Evolutionary conservation across 2,329 filamentous ascomycete species (phyloP).

Genomic region (Arthrobotrys iridis): DNA sequence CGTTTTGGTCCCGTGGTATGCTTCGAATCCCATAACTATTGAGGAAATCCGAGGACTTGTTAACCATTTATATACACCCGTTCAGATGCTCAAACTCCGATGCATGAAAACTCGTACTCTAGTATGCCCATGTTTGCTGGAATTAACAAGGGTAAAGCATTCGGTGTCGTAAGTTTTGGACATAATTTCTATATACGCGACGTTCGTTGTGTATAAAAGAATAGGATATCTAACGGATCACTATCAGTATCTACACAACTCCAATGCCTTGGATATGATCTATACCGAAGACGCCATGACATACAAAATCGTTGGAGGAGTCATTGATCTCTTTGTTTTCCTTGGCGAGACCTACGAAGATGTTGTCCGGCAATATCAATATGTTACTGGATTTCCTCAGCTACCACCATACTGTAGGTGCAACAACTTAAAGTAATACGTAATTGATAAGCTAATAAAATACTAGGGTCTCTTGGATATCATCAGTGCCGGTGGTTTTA

Average conservation of each 20-base stretch:
- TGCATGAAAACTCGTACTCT: conserved; percentile 49
- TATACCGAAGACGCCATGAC: conserved; percentile 34
- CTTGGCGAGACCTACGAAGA: conserved; percentile 38
- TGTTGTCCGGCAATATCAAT: conserved; percentile 38
- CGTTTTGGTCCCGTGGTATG: conserved; percentile 50
- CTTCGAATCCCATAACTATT: background rate
- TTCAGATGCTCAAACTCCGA: conserved; percentile 43
- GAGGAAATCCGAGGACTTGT: background rate
- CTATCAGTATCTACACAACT: conserved; percentile 44
- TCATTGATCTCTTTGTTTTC: conserved; percentile 50
- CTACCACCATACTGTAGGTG: conserved; percentile 47
- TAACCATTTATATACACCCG: background rate
- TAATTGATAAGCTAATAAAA: background rate
- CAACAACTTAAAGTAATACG: background rate
- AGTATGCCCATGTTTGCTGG: conserved; percentile 47
- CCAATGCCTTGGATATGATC: conserved; percentile 49
- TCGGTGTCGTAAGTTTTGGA: conserved; percentile 45
- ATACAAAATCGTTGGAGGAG: conserved; percentile 45
- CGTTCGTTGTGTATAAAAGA: no score
- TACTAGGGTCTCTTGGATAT: conserved; percentile 69
- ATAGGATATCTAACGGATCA: background rate
- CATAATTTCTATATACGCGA: no score
- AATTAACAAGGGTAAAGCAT: conserved; percentile 33
- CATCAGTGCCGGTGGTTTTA: conserved; percentile 86
- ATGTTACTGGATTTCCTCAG: conserved; percentile 36